A percentile compares a stretch with the other conserved stretches of the same genome.
Conservation (phyloP, 345 rosid species). For the Fremontodendron californicum region DNA sequence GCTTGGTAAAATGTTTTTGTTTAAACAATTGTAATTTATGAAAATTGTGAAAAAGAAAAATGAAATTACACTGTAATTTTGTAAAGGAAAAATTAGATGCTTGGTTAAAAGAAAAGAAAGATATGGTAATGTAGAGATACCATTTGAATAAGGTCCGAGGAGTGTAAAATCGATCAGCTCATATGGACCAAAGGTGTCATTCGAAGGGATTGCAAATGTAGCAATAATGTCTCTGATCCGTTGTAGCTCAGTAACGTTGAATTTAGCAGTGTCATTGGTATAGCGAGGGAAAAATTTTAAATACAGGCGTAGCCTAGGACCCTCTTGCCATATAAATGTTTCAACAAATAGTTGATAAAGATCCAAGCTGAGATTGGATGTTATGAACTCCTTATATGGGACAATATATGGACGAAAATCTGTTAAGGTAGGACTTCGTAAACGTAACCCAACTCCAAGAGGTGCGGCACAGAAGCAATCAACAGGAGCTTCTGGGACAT, state of each 20-base stretch:
- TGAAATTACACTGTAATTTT: neutral
- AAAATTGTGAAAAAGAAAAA: neutral
- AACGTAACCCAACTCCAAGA: constrained; percentile 33
- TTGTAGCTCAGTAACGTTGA: constrained; percentile 34
- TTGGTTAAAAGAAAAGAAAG: neutral
- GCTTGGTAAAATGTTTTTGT: neutral
- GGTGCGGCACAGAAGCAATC: constrained; percentile 60
- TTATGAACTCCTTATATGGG: constrained; percentile 19
- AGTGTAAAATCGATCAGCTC: constrained; percentile 40
- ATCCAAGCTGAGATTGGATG: constrained; percentile 29
- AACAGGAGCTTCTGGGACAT: constrained; percentile 32
- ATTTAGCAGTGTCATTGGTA: neutral
- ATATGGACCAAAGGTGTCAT: constrained; percentile 49
- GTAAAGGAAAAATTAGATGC: neutral
- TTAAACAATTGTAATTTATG: neutral
- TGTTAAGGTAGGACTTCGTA: constrained; percentile 50
- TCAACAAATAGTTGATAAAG: constrained; percentile 37
- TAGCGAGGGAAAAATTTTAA: constrained; percentile 43
- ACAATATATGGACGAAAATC: constrained; percentile 39
- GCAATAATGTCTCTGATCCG: constrained; percentile 33
- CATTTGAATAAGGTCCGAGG: constrained; percentile 30
- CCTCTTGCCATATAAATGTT: constrained; percentile 36
- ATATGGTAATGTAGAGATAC: constrained; percentile 25
- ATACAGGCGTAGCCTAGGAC: constrained; percentile 43
- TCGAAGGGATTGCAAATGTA: constrained; percentile 20